phyloP scores from a whole-genome alignment of 2,329 filamentous ascomycete species.

The Xylariales sp. region DNA sequence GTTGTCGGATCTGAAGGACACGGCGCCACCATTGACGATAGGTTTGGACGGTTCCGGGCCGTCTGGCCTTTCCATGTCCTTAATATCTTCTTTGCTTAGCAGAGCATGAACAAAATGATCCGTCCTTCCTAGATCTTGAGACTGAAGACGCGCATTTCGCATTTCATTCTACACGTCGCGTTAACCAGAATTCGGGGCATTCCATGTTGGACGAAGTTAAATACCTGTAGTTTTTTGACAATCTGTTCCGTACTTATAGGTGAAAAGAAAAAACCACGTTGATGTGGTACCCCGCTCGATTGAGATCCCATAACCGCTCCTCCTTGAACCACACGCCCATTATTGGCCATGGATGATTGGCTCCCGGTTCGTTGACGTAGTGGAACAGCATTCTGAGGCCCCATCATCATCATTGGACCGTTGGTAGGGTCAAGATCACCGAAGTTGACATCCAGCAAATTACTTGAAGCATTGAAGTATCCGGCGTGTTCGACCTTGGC shows the following conservation, averaged over 20 bases:
- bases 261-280: constrained; percentile 86
- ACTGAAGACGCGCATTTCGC: constrained; percentile 87
- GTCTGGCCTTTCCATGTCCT: constrained; percentile 66
- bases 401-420: constrained; percentile 77
- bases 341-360: constrained; percentile 71
- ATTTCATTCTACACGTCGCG: constrained; percentile 77
- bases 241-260: constrained; percentile 95
- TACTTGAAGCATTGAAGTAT: constrained; percentile 78
- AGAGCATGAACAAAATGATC: constrained; percentile 83
- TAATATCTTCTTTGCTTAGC: constrained; percentile 76
- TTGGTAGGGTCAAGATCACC: constrained; percentile 89
- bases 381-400: constrained; percentile 74
- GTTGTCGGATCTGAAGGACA: constrained; percentile 74
- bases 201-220: constrained; percentile 40
- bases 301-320: constrained; percentile 62
- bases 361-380: constrained; percentile 77
- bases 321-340: constrained; percentile 69
- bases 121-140: constrained; percentile 84
- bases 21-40: constrained; percentile 62
- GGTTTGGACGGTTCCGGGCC: constrained; percentile 60
- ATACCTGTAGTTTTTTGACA: constrained; percentile 84
- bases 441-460: constrained; percentile 88
- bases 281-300: constrained; percentile 72
- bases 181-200: constrained; percentile 39
- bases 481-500: constrained; percentile 97